Evolutionary conservation across 805 yeast genomes (phyloP).

Genomic region (Metschnikowia kunwiensis): DNA sequence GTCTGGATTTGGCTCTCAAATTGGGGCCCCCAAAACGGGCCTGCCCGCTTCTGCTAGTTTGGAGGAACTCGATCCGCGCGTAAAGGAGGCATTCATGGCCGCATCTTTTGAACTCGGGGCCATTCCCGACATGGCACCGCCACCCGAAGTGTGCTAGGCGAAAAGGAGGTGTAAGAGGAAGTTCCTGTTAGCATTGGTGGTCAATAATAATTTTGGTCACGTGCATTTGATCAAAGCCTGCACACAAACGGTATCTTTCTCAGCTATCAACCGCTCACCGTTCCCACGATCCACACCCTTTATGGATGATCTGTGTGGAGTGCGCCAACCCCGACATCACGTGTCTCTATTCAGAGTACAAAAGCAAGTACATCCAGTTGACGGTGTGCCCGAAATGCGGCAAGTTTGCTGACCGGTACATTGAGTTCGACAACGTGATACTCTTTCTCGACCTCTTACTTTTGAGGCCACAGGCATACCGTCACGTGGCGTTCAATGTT

Average conservation of each 20-base stretch:
- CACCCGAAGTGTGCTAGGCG: conserved; percentile 36
- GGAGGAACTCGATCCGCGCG: conserved; percentile 42
- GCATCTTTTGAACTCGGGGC: conserved; percentile 51
- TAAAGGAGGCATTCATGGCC: conserved; percentile 48
- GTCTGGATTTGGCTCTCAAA: conserved; percentile 1
- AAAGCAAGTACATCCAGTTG: conserved; percentile 73
- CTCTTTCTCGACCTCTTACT: conserved; percentile 80
- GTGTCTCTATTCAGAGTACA: conserved; percentile 66
- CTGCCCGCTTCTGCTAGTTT: no score
- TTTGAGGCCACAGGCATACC: conserved; percentile 80
- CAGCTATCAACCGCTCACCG: background rate
- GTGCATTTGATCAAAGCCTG: no score
- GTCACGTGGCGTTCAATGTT: conserved; percentile 81
- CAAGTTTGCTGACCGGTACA: conserved; percentile 80
- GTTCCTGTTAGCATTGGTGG: no score
- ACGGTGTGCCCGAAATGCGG: conserved; percentile 74
- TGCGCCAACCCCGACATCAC: conserved; percentile 63
- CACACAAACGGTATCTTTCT: no score
- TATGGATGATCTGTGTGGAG: conserved; percentile 83
- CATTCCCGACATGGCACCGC: conserved; percentile 75
- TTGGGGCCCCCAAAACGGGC: no score
- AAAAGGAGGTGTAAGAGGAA: no score
- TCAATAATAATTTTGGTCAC: no score
- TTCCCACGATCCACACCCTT: background rate
- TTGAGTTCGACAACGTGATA: conserved; percentile 84